A percentile compares a stretch with the other conserved stretches of the same genome.
phyloP scores from a whole-genome alignment of 495 filamentous ascomycete species.

The Penicillium turbatum region DNA sequence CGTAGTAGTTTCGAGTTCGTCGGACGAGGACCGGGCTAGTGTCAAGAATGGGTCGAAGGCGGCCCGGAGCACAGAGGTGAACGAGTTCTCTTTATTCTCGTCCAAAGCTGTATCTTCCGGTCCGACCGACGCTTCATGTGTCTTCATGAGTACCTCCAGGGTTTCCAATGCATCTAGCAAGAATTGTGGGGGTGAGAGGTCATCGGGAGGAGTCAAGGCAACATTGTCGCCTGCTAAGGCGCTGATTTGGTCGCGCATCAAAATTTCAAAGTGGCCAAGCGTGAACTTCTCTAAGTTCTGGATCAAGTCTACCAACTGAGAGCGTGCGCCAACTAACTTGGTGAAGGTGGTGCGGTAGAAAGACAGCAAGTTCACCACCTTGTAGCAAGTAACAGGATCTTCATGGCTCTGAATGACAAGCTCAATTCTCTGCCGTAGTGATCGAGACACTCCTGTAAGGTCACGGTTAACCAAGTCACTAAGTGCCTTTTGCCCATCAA shows the following conservation, averaged over 20 bases:
- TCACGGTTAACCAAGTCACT: constrained; percentile 86
- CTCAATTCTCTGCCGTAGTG: constrained; percentile 78
- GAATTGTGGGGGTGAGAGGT: constrained; percentile 80
- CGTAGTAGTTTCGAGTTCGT: constrained; percentile 52
- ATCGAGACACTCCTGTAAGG: constrained; percentile 69
- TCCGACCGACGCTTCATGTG: constrained; percentile 74
- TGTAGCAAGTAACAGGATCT: constrained; percentile 82
- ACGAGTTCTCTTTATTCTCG: constrained; percentile 38
- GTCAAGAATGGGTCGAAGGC: constrained; percentile 84
- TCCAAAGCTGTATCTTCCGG: constrained; percentile 48
- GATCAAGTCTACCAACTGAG: constrained; percentile 66
- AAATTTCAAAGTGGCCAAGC: constrained; percentile 72
- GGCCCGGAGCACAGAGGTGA: constrained; percentile 72
- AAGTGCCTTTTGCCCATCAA: constrained; percentile 79
- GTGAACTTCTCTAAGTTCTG: constrained; percentile 68
- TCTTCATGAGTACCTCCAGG: constrained; percentile 70
- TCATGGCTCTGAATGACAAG: constrained; percentile 91
- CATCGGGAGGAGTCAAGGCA: constrained; percentile 44
- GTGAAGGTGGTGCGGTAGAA: constrained; percentile 88
- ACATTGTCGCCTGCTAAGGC: constrained; percentile 66
- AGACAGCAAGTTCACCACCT: constrained; percentile 77
- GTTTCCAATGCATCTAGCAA: constrained; percentile 73
- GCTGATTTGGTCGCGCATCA: constrained; percentile 74
- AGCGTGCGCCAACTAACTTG: constrained; percentile 67
- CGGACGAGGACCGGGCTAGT: constrained; percentile 64